phyloP scores from a whole-genome alignment of 78 protist genomes.

The Dictyostelium discoideum region DNA sequence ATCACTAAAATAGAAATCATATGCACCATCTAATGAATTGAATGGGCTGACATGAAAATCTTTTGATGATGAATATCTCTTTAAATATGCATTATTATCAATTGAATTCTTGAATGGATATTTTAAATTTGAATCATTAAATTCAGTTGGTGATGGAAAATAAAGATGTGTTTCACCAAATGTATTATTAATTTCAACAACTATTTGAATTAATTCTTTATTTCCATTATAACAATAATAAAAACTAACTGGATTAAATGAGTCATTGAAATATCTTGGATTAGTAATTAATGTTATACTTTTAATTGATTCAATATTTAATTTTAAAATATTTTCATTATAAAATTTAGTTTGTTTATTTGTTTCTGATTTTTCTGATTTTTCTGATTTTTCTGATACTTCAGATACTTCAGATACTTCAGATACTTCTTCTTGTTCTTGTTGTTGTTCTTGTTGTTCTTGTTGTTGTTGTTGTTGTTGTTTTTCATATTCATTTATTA shows the following conservation, averaged over 20 bases:
- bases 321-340: neutral
- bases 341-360: neutral
- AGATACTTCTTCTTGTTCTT: neutral
- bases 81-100: neutral
- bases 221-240: conserved; percentile 24
- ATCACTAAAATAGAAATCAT: conserved; percentile 41
- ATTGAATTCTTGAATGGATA: neutral
- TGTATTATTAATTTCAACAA: conserved; percentile 66
- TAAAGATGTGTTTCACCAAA: conserved; percentile 74
- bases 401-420: neutral
- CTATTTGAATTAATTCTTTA: conserved; percentile 1
- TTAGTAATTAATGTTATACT: conserved; percentile 28
- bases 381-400: too few relatives aligned
- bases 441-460: conserved; percentile 2
- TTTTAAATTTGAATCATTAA: neutral
- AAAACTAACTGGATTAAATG: conserved; percentile 58
- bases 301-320: neutral
- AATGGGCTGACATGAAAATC: conserved; percentile 73
- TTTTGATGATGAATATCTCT: neutral
- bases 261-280: conserved; percentile 37
- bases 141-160: neutral
- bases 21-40: conserved; percentile 62
- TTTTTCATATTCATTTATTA: neutral
- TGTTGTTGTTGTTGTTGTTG: neutral
- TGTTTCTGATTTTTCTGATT: neutral